Evolutionary conservation across 352 stramenopile genomes (phyloP), one percentile per base, ranked within the genome.

Genomic region (Phytopythium cucurbitacearum): DNA sequence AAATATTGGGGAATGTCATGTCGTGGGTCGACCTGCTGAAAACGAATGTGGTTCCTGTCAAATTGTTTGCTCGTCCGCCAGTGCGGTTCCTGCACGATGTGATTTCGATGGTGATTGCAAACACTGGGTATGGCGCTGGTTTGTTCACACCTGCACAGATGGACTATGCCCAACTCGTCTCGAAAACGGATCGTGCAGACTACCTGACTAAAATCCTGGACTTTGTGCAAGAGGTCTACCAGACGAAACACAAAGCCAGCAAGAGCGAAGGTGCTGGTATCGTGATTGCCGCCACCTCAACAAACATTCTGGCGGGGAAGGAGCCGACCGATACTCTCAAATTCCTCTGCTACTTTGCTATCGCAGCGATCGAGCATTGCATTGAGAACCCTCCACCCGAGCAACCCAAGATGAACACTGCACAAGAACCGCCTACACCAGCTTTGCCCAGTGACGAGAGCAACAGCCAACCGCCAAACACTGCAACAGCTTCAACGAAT

Each of bases 61-160:
- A 94, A 48, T 59, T 94, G 1, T 92, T 92, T 60, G 64, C 65
- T 8, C 69, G 81, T 5, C 84, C 81, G n/a, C 81, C 84, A 0
- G 77, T 94, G 47, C 78, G 84, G 10, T 94, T 94, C 41, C 49
- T 94, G 1, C 84, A 92, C 50, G 84, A 94, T 51, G 54, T 92
- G 15, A 82, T 91, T 47, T 89, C 80, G 1, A 60, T 75, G 4
- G 71, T 89, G 12, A 86, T 89, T 44, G 51, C 64, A 39, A 91
- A 80, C 62, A 94, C 84, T 16, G 74, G 69, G 0, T 94, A 71
- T n/a, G 73, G 64, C 0, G 56, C 65, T 10, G 63, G 73, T 34
- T 53, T 85, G 16, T 83, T 85, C 40, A 74, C 62, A 1, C 53
- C 61, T 0, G 59, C 60, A 9, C 81, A 94, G 41, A 67, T 60